A percentile compares a stretch with the other conserved stretches of the same genome.
Conservation (phyloP, 2,329 filamentous ascomycete species). For the Paradendryphiella salina region DNA sequence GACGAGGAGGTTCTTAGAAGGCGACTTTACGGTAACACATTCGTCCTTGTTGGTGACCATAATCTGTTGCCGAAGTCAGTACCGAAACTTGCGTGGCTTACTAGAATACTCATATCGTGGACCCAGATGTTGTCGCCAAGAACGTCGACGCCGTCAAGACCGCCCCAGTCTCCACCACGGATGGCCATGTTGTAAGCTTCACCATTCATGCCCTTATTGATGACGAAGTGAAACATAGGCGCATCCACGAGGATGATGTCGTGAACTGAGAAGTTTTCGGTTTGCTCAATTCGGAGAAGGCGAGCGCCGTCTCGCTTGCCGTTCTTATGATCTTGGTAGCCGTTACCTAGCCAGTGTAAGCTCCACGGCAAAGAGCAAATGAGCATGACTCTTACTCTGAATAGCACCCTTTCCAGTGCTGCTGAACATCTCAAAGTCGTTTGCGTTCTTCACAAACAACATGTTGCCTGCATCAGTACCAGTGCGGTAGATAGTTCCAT, state of each 20-base stretch:
- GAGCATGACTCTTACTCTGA: constrained; percentile 43
- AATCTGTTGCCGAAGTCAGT: constrained; percentile 34
- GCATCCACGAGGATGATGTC: constrained; percentile 56
- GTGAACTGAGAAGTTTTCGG: constrained; percentile 55
- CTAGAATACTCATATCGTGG: constrained; percentile 51
- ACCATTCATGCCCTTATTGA: constrained; percentile 57
- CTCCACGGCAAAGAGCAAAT: neutral
- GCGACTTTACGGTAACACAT: constrained; percentile 60
- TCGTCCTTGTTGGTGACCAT: constrained; percentile 67
- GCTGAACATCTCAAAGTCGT: constrained; percentile 60
- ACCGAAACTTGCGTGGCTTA: neutral
- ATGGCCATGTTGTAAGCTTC: constrained; percentile 62
- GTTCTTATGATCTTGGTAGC: constrained; percentile 54
- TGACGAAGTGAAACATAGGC: constrained; percentile 55
- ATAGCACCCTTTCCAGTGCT: constrained; percentile 57
- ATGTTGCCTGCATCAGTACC: constrained; percentile 57
- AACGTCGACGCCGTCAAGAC: constrained; percentile 61
- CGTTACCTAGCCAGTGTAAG: constrained; percentile 41
- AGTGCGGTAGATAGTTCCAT: constrained; percentile 58
- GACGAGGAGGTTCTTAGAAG: constrained; percentile 58
- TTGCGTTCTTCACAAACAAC: constrained; percentile 56
- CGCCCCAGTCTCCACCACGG: constrained; percentile 56
- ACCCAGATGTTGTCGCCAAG: constrained; percentile 60
- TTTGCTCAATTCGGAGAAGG: constrained; percentile 52
- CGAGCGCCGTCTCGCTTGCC: constrained; percentile 50